A percentile compares a stretch with the other conserved stretches of the same genome.
These are phyloP conservation scores for Coemansia sp. DNA, from an alignment of 192 early-diverging fungal species.

Conservation along the genomic window DNA sequence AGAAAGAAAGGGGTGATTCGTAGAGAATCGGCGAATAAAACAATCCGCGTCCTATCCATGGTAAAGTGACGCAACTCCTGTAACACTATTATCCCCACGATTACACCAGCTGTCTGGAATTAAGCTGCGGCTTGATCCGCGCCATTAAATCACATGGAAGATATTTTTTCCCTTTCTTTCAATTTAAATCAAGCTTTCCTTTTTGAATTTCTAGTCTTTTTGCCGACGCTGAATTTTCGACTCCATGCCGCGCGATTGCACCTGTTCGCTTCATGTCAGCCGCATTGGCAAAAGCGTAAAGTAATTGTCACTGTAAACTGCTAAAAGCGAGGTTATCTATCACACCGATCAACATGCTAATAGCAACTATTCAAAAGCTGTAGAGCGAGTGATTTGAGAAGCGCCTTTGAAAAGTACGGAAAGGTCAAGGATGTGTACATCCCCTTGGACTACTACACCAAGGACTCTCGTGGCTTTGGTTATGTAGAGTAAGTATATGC, in stretches of 20 bases:
- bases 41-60: too few species aligned
- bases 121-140: too few species aligned
- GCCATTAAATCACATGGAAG: too few species aligned
- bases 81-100: too few species aligned
- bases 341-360: too few species aligned
- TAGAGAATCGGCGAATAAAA: too few species aligned
- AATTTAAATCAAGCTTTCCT: background rate
- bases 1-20: too few species aligned
- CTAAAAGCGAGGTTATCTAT: background rate
- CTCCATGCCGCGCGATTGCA: slow-evolving; percentile 51
- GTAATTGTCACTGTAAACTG: slow-evolving; percentile 20
- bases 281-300: slow-evolving; percentile 42
- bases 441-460: slow-evolving; percentile 48
- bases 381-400: slow-evolving; percentile 36
- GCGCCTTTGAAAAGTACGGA: slow-evolving; percentile 43
- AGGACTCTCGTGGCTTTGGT: slow-evolving; percentile 51
- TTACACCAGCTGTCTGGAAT: too few species aligned
- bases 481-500: slow-evolving; percentile 49
- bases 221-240: slow-evolving; percentile 2
- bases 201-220: background rate
- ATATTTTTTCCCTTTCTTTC: background rate
- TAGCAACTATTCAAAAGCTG: background rate
- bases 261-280: slow-evolving; percentile 52
- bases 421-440: slow-evolving; percentile 52
- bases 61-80: too few species aligned